phyloP scores from a whole-genome alignment of 192 early-diverging fungal species.

The Dimargaris verticillata region DNA sequence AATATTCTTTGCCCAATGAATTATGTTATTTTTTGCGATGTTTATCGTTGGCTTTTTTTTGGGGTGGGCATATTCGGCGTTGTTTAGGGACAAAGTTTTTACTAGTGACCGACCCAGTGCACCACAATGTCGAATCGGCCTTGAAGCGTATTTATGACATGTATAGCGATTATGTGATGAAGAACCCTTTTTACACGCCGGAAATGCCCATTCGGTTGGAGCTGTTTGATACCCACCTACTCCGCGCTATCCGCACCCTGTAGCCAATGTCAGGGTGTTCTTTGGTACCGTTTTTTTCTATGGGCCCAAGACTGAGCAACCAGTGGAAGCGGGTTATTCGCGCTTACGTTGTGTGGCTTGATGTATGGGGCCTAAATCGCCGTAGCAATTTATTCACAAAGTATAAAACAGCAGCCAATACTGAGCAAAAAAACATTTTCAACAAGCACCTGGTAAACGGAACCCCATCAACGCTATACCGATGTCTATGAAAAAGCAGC shows the following conservation, averaged over 20 bases:
- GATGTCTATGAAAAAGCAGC: too few species aligned
- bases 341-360: too few species aligned
- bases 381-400: too few species aligned
- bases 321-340: too few species aligned
- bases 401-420: too few species aligned
- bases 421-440: too few species aligned
- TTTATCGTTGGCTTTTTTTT: background rate
- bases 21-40: background rate
- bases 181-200: constrained; percentile 95
- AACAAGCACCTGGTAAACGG: too few species aligned
- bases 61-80: background rate
- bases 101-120: constrained; percentile 68
- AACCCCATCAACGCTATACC: too few species aligned
- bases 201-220: constrained; percentile 98
- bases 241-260: too few species aligned
- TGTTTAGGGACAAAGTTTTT: constrained; percentile 80
- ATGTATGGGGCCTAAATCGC: too few species aligned
- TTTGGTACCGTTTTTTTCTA: background rate
- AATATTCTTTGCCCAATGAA: too few species aligned
- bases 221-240: constrained; percentile 64
- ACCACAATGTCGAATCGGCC: constrained; percentile 43
- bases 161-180: constrained; percentile 96
- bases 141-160: constrained; percentile 60
- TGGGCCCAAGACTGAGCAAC: background rate
- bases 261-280: too few species aligned